Evolutionary conservation across 495 filamentous ascomycete species (phyloP).

Genomic region (Mytilinidion resinicola): DNA sequence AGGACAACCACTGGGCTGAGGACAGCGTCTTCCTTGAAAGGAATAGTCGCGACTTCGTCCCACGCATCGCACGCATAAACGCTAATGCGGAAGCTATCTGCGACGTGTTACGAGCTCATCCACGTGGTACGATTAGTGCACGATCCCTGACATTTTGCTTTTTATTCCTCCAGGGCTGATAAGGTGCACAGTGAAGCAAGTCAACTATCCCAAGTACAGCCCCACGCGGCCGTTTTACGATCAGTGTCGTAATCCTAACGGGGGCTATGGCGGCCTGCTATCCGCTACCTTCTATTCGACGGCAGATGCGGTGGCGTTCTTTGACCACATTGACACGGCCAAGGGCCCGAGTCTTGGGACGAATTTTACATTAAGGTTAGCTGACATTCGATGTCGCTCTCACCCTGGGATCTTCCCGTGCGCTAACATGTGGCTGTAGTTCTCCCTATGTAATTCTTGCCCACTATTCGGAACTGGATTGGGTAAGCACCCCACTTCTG

Average conservation of each 20-base stretch:
- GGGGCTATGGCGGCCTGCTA: conserved; percentile 87
- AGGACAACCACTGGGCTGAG: conserved; percentile 89
- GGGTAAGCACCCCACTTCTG: conserved; percentile 47
- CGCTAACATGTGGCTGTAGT: conserved; percentile 34
- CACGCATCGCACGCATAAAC: conserved; percentile 79
- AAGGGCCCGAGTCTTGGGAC: conserved; percentile 95
- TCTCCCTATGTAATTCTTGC: conserved; percentile 88
- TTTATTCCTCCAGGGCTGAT: conserved; percentile 9
- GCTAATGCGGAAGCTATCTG: conserved; percentile 79
- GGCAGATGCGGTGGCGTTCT: conserved; percentile 72
- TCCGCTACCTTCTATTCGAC: conserved; percentile 69
- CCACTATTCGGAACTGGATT: conserved; percentile 87
- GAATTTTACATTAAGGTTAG: conserved; percentile 79
- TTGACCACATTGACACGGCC: conserved; percentile 75
- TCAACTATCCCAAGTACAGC: conserved; percentile 82
- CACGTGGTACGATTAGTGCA: conserved; percentile 41
- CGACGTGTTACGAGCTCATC: conserved; percentile 54
- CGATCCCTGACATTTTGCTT: neutral
- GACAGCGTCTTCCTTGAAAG: conserved; percentile 92
- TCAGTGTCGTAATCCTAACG: conserved; percentile 60
- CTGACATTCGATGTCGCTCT: neutral
- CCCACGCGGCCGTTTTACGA: conserved; percentile 69
- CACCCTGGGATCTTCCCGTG: neutral
- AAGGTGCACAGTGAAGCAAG: conserved; percentile 56
- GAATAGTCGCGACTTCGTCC: conserved; percentile 88